Percentiles rank a stretch among this genome's conserved stretches.
Evolutionary conservation across 805 yeast genomes (phyloP).

Genomic region (Kodamaea neixiangensis): DNA sequence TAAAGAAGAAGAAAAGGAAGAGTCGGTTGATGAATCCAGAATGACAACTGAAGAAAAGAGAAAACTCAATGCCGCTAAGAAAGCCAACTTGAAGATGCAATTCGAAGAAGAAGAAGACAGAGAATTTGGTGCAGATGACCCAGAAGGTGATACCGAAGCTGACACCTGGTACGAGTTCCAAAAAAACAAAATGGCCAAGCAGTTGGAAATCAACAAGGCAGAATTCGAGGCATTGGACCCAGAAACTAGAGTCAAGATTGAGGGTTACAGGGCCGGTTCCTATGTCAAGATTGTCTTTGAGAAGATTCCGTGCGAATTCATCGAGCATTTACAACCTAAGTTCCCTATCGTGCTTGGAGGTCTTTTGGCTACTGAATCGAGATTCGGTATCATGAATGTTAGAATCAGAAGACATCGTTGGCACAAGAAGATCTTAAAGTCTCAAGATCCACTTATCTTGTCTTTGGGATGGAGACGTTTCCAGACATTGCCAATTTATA

Average conservation of each 20-base stretch:
- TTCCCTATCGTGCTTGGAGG: constrained; percentile 92
- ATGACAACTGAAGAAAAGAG: constrained; percentile 73
- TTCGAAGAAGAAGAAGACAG: constrained; percentile 79
- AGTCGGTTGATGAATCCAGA: constrained; percentile 39
- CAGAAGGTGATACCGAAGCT: constrained; percentile 68
- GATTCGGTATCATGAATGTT: constrained; percentile 90
- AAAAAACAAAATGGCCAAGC: constrained; percentile 96
- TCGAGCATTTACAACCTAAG: constrained; percentile 80
- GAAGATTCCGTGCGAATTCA: constrained; percentile 82
- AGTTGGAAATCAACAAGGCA: constrained; percentile 86
- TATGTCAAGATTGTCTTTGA: constrained; percentile 89
- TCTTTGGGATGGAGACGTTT: constrained; percentile 98
- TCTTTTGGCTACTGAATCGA: constrained; percentile 81
- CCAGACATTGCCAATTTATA: constrained; percentile 93
- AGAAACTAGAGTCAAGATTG: constrained; percentile 76
- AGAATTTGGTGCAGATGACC: constrained; percentile 73
- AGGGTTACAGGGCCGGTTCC: constrained; percentile 92
- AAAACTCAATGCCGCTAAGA: constrained; percentile 80
- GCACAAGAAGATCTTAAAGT: constrained; percentile 94
- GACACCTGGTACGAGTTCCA: constrained; percentile 98
- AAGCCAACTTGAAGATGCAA: constrained; percentile 83
- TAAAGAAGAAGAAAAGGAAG: constrained; percentile 46
- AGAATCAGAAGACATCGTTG: constrained; percentile 97
- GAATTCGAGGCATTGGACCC: constrained; percentile 73
- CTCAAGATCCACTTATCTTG: constrained; percentile 91